phyloP scores from a whole-genome alignment of 495 filamentous ascomycete species.

The Friedmanniomyces simplex region DNA sequence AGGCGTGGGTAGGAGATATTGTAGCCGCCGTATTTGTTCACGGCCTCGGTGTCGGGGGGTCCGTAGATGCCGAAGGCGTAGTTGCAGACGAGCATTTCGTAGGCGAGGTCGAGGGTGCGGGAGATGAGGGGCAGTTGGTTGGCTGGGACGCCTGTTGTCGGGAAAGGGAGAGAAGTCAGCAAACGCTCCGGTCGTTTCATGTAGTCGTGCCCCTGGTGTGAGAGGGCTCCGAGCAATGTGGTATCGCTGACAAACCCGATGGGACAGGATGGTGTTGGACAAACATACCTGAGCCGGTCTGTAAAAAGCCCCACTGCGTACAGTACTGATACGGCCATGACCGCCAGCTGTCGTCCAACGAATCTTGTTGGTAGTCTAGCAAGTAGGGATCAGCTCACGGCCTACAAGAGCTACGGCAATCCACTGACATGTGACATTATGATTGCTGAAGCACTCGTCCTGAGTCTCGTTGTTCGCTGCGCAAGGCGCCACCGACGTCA shows the following conservation, averaged over 20 bases:
- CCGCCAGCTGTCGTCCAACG: slow-evolving; percentile 41
- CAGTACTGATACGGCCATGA: slow-evolving; percentile 51
- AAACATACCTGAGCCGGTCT: slow-evolving; percentile 50
- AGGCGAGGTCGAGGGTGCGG: slow-evolving; percentile 48
- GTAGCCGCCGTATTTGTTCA: slow-evolving; percentile 62
- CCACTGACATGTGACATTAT: slow-evolving; percentile 33
- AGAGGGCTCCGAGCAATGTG: too few relatives aligned
- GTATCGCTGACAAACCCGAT: too few relatives aligned
- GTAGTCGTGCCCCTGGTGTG: too few relatives aligned
- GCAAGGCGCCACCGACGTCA: slow-evolving; percentile 32
- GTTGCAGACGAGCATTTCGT: slow-evolving; percentile 43
- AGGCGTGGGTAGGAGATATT: slow-evolving; percentile 47
- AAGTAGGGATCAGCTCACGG: background rate
- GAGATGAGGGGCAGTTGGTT: slow-evolving; percentile 56
- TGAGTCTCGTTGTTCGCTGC: slow-evolving; percentile 31
- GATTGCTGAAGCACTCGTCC: slow-evolving; percentile 45
- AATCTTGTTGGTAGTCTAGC: slow-evolving; percentile 40
- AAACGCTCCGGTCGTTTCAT: too few relatives aligned
- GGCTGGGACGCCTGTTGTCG: slow-evolving; percentile 48
- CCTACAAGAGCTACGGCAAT: background rate
- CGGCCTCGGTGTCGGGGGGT: slow-evolving; percentile 42
- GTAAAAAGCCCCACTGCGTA: slow-evolving; percentile 58
- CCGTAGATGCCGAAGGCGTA: slow-evolving; percentile 53
- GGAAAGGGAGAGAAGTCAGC: slow-evolving; percentile 58
- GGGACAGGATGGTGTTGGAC: slow-evolving; percentile 43